phyloP scores from a whole-genome alignment of 345 rosid species.

The Camelina neglecta region DNA sequence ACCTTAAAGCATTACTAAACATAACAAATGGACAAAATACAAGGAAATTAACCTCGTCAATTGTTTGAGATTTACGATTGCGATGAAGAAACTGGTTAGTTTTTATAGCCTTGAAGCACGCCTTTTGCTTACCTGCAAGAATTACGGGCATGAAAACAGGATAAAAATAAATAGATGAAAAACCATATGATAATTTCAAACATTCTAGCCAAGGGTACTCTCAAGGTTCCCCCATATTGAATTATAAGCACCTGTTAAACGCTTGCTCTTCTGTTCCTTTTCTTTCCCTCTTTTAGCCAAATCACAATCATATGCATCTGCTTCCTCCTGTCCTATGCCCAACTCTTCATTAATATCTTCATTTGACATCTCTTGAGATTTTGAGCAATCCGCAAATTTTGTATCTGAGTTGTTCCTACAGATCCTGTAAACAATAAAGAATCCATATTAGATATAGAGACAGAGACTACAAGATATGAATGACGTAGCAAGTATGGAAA shows the following conservation, averaged over 20 bases:
- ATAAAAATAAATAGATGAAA: slow-evolving; percentile 23
- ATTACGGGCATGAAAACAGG: slow-evolving; percentile 14
- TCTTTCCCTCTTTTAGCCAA: slow-evolving; percentile 56
- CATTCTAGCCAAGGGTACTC: slow-evolving; percentile 15
- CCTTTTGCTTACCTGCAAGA: slow-evolving; percentile 60
- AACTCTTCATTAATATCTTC: slow-evolving; percentile 91
- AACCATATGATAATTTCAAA: slow-evolving; percentile 8
- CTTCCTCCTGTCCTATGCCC: slow-evolving; percentile 89
- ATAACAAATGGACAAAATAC: slow-evolving; percentile 17
- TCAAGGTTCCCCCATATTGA: slow-evolving; percentile 16
- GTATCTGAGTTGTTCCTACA: slow-evolving; percentile 79
- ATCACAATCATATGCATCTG: slow-evolving; percentile 67
- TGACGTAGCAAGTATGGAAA: slow-evolving; percentile 17
- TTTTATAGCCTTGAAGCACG: slow-evolving; percentile 67
- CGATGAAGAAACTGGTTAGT: slow-evolving; percentile 89
- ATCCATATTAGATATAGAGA: slow-evolving; percentile 28
- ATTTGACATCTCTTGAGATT: slow-evolving; percentile 89
- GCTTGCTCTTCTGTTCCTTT: slow-evolving; percentile 56
- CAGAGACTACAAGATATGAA: slow-evolving; percentile 1
- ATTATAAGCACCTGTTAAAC: slow-evolving; percentile 54
- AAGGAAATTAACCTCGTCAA: slow-evolving; percentile 76
- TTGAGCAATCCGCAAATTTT: slow-evolving; percentile 78
- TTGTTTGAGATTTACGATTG: slow-evolving; percentile 80
- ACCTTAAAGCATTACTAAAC: slow-evolving; percentile 1
- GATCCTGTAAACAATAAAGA: slow-evolving; percentile 55